Evolutionary conservation across 1,139 yeast species (phyloP).

Genomic region (Blastobotrys arbuscula): DNA sequence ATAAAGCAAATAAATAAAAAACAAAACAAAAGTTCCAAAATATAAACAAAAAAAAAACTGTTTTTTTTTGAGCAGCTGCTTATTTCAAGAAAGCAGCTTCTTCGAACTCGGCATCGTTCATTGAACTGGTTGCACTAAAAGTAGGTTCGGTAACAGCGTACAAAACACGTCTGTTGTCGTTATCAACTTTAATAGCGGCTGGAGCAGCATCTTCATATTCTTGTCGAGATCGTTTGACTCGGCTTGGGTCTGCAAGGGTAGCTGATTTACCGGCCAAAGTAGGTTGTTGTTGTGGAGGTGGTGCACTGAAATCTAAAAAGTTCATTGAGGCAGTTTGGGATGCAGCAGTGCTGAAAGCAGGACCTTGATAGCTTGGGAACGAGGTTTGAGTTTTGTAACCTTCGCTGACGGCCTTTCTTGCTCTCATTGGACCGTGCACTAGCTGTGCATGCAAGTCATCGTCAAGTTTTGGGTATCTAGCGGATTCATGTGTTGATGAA

Average conservation of each 20-base stretch:
- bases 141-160: constrained; percentile 33
- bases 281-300: constrained; percentile 2
- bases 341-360: constrained; percentile 10
- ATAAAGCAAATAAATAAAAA: background rate
- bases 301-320: constrained; percentile 8
- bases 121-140: constrained; percentile 19
- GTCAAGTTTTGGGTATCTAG: constrained; percentile 22
- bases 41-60: background rate
- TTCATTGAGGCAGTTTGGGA: constrained; percentile 15
- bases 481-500: background rate
- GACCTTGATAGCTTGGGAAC: constrained; percentile 26
- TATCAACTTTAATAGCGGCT: constrained; percentile 33
- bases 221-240: constrained; percentile 16
- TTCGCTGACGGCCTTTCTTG: constrained; percentile 30
- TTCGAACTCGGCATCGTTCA: constrained; percentile 26
- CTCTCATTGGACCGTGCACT: constrained; percentile 29
- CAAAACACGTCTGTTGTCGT: constrained; percentile 33
- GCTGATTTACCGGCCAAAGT: constrained; percentile 15
- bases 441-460: constrained; percentile 28
- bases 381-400: constrained; percentile 27
- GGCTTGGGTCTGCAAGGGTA: constrained; percentile 19
- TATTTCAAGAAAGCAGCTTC: constrained; percentile 19
- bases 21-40: background rate
- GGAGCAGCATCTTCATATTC: constrained; percentile 28
- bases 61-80: background rate